Percentiles rank a stretch among this genome's conserved stretches.
Conservation (phyloP, 2,329 filamentous ascomycete genomes). For the Aspergillus felis region DNA sequence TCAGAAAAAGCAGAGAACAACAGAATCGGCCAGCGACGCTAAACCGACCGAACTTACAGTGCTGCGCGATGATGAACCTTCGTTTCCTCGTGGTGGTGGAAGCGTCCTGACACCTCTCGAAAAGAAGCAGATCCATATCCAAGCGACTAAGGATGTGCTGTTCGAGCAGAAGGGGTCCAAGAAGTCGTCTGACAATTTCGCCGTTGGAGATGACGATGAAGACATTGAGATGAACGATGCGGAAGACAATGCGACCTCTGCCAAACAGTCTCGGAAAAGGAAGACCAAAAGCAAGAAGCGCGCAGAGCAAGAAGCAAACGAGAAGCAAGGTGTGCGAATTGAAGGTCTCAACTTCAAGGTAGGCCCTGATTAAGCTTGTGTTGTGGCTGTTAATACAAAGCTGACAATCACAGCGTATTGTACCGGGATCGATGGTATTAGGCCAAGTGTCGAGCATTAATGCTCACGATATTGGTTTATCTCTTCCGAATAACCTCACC, state of each 20-base stretch:
- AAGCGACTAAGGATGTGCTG: conserved; percentile 86
- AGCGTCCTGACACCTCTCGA: conserved; percentile 89
- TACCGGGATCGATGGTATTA: conserved; percentile 80
- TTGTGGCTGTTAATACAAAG: conserved; percentile 7
- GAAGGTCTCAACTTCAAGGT: conserved; percentile 90
- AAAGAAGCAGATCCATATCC: conserved; percentile 91
- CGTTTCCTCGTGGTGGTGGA: conserved; percentile 89
- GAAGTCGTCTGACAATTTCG: conserved; percentile 41
- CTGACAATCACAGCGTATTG: conserved; percentile 62
- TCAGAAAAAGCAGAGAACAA: conserved; percentile 28
- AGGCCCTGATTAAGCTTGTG: conserved; percentile 24
- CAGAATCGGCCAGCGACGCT: conserved; percentile 16
- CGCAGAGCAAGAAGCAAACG: conserved; percentile 46
- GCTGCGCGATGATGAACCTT: conserved; percentile 71
- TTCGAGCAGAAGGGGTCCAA: conserved; percentile 72
- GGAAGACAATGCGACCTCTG: conserved; percentile 33
- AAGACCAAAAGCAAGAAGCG: conserved; percentile 48
- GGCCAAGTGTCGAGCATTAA: conserved; percentile 82
- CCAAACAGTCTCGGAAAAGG: conserved; percentile 38
- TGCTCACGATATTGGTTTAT: conserved; percentile 70
- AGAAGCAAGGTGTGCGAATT: conserved; percentile 62
- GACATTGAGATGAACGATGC: conserved; percentile 49
- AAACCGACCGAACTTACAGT: conserved; percentile 40
- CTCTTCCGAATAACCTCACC: conserved; percentile 86
- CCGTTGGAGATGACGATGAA: conserved; percentile 57